Conservation (phyloP, 176 grass and related monocot species). For the Tuctoria greenei region DNA sequence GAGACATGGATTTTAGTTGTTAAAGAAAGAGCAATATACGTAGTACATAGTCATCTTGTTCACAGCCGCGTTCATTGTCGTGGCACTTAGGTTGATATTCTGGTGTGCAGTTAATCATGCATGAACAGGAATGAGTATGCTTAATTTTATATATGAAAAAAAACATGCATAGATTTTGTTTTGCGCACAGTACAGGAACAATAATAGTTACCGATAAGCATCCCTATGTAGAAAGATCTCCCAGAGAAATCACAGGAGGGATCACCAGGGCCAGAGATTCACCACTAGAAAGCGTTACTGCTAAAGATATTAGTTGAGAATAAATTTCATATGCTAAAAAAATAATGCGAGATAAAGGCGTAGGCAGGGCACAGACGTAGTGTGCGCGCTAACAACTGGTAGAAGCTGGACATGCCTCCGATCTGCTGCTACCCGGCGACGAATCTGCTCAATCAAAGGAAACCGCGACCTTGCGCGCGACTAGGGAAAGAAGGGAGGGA, state of each 20-base stretch:
- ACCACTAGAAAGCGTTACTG: too few species aligned
- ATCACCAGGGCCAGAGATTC: too few species aligned
- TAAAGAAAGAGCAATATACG: too few species aligned
- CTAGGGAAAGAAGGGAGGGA: background rate
- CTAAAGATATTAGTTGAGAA: background rate
- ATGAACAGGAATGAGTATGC: background rate
- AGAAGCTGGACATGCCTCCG: background rate
- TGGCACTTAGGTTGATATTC: background rate
- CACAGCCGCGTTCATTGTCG: background rate
- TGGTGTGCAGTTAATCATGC: background rate
- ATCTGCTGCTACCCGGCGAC: background rate
- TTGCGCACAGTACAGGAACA: background rate
- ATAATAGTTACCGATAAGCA: background rate
- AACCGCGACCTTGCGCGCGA: background rate
- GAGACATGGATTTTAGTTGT: background rate
- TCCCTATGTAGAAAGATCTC: background rate
- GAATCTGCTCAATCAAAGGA: background rate
- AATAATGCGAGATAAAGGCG: background rate
- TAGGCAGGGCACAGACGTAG: background rate
- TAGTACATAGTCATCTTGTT: background rate
- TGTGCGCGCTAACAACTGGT: background rate
- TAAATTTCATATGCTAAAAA: background rate
- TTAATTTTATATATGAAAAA: background rate
- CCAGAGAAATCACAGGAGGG: too few species aligned
- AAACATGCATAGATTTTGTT: background rate